Base-by-base conservation (phyloP, 805 yeast genomes). In the Zygosaccharomyces rouxii region DNA sequence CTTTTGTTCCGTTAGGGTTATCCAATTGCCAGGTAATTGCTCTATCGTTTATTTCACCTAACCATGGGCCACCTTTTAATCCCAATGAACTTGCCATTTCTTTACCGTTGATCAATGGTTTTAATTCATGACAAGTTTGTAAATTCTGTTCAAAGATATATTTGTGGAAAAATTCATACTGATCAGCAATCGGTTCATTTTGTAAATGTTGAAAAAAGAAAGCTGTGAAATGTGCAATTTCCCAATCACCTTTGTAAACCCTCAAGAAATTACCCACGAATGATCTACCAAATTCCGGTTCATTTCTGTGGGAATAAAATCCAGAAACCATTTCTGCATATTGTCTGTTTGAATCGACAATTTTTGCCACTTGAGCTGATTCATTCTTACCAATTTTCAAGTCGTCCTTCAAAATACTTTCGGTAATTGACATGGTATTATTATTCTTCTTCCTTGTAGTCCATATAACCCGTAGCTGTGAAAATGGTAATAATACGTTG, bases 11-110 rank as follows among this genome's bases (percentile, higher is more conserved):
- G 0, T 58, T 61, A 0, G 95, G 95, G 57, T 89, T 66, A 54
- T 84, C 89, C 47, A 90, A 70, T 68, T 90, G 97, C 89, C 90
- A 86, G 16, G 73, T 66, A 28, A 88, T 64, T 5, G 86, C 73
- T 39, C 74, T 66, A 5, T 79, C 79, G 50, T 80, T 75, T 7
- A 82, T 67, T 7, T 66, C 67, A 7, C 79, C 73, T 76, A 92
- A 73, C 97, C 97, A 89, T 5, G 90, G 89, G 0, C 99, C 99
- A 0, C 92, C 87, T 59, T 84, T 85, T 47, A 72, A 70, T 19
- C 73, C 68, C 25, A 86, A 65, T 18, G 71, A 65, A 38, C 71
- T 67, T 44, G 77, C 69, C 39, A 92, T 65, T 39, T 78, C 77
- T 56, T 86, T 88, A 13, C 99, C 95, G 64, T 87, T 89, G 10